Percentiles rank a stretch among this genome's conserved stretches.
phyloP scores from a whole-genome alignment of 2,329 filamentous ascomycete species.

The Penicillium sp. region DNA sequence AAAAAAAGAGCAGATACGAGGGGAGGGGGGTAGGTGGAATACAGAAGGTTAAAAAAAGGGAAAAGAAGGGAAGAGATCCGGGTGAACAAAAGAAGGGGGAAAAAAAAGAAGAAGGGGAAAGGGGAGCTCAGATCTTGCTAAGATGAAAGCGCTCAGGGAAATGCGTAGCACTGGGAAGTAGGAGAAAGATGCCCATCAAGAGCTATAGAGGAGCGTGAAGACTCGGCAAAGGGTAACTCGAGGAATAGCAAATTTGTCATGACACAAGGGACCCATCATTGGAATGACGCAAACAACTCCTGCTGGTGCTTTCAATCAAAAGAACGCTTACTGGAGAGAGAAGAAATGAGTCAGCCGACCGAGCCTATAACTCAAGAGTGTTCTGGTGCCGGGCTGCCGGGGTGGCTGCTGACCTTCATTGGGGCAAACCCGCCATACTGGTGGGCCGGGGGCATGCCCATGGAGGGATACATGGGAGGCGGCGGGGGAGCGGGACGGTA shows the following conservation, averaged over 20 bases:
- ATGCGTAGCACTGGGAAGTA: conserved; percentile 36
- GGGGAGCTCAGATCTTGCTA: conserved; percentile 34
- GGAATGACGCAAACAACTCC: conserved; percentile 42
- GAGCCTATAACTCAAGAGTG: conserved; percentile 26
- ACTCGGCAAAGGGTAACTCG: neutral
- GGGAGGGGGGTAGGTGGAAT: neutral
- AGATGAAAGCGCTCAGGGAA: conserved; percentile 40
- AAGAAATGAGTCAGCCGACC: conserved; percentile 26
- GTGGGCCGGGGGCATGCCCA: conserved; percentile 63
- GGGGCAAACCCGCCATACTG: conserved; percentile 61
- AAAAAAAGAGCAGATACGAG: conserved; percentile 8
- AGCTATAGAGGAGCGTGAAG: conserved; percentile 31
- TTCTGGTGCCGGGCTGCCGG: conserved; percentile 28
- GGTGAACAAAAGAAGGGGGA: neutral
- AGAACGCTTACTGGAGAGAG: conserved; percentile 34
- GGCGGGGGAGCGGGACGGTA: conserved; percentile 84
- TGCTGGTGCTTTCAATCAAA: conserved; percentile 42
- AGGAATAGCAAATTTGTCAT: conserved; percentile 37
- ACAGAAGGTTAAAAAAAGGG: neutral
- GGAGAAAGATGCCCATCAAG: conserved; percentile 43
- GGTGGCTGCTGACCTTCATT: conserved; percentile 56
- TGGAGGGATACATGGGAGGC: conserved; percentile 66
- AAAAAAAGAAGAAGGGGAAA: conserved; percentile 4
- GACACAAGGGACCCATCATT: conserved; percentile 41
- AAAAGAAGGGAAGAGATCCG: neutral